phyloP scores from a whole-genome alignment of 2,329 filamentous ascomycete genomes.

The Botrytis byssoidea region DNA sequence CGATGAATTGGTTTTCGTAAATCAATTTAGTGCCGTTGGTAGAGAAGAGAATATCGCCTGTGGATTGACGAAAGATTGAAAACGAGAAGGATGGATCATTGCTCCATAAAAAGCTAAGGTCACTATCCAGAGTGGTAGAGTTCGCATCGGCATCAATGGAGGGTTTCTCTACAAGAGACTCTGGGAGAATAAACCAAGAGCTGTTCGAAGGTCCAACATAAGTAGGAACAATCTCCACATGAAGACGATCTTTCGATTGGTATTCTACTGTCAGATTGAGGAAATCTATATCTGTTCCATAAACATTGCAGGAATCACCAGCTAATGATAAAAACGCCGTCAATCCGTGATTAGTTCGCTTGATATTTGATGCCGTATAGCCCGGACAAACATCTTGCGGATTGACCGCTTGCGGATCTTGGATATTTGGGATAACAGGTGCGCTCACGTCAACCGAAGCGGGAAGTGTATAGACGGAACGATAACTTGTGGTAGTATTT shows the following conservation, averaged over 20 bases:
- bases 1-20: slow-evolving; percentile 76
- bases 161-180: slow-evolving; percentile 51
- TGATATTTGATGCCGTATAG: slow-evolving; percentile 63
- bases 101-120: slow-evolving; percentile 54
- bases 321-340: slow-evolving; percentile 70
- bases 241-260: slow-evolving; percentile 63
- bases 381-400: slow-evolving; percentile 57
- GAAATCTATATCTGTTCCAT: slow-evolving; percentile 70
- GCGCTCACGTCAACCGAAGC: slow-evolving; percentile 46
- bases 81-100: slow-evolving; percentile 66
- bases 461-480: slow-evolving; percentile 47
- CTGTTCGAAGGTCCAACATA: slow-evolving; percentile 59
- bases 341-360: slow-evolving; percentile 52
- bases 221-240: slow-evolving; percentile 67
- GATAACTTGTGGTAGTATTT: slow-evolving; percentile 27
- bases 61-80: slow-evolving; percentile 57
- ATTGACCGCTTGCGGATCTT: slow-evolving; percentile 61
- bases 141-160: slow-evolving; percentile 43
- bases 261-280: slow-evolving; percentile 68
- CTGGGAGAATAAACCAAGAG: slow-evolving; percentile 66
- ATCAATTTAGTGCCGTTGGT: slow-evolving; percentile 64
- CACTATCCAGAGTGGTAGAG: slow-evolving; percentile 48
- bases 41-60: slow-evolving; percentile 65
- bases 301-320: slow-evolving; percentile 70
- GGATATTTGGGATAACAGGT: slow-evolving; percentile 59